Percentiles rank a stretch among this genome's conserved stretches.
Conservation (phyloP, 208 protist species). For the Leishmania major region DNA sequence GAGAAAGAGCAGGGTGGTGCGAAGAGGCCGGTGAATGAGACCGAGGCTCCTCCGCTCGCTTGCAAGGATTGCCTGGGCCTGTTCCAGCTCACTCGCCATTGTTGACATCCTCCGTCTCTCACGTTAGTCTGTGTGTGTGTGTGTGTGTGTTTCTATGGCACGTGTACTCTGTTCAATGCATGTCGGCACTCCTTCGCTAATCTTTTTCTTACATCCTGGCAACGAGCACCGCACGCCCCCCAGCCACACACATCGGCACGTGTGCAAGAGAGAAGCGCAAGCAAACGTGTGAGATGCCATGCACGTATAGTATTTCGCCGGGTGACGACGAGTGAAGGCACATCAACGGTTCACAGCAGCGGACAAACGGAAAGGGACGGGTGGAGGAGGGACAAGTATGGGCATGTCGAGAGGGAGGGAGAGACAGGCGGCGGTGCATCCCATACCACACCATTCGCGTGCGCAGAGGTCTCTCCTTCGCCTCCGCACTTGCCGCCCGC, state of each 20-base stretch:
- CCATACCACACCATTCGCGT: too few relatives aligned
- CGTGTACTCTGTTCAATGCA: neutral
- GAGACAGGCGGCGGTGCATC: neutral
- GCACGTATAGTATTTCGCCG: neutral
- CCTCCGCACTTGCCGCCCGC: neutral
- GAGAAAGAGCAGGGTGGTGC: slow-evolving; percentile 41
- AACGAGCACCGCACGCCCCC: neutral
- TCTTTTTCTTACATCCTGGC: neutral
- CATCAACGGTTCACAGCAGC: neutral
- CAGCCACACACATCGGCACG: neutral
- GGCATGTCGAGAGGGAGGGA: neutral
- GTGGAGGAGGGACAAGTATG: neutral
- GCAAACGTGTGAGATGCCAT: neutral
- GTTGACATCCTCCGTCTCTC: neutral
- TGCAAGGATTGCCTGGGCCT: slow-evolving; percentile 36
- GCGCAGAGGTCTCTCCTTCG: neutral
- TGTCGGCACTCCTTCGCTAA: neutral
- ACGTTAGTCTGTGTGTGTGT: neutral
- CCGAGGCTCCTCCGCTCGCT: slow-evolving; percentile 43
- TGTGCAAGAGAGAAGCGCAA: neutral
- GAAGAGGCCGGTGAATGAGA: slow-evolving; percentile 46
- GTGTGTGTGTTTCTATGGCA: neutral
- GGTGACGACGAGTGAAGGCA: neutral
- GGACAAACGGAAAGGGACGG: neutral
- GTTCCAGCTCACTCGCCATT: slow-evolving; percentile 30